Base-by-base conservation (phyloP, 345 rosid species). In the Microthlaspi erraticum region DNA sequence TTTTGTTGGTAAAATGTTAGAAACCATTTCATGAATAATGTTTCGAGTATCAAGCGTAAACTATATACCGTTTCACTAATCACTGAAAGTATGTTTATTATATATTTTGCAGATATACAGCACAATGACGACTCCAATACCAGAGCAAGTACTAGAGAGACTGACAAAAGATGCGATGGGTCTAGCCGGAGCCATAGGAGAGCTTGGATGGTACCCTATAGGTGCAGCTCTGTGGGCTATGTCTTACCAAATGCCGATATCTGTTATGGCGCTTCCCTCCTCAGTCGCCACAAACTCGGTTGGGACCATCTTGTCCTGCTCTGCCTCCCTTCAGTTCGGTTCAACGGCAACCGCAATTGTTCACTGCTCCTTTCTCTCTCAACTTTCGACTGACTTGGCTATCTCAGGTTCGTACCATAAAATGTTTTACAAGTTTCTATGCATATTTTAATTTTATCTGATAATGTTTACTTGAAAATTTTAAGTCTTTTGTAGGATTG, bases 151-250 rank as follows among this genome's bases (percentile, higher is more conserved):
- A n/a, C 29, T 77, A 0, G 80, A 77, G 23, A 77, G 72, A 51
- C 73, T 77, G 5, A 77, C 64, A 1, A 71, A 64, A 64, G 80
- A 77, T 3, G 73, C 87, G 8, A 57, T 88, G 80, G 94, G 88
- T 60, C 61, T 66, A 1, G 78, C 85, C 1, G 92, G 94, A 20
- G 89, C 84, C 8, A 81, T 91, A 0, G 89, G 94, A 38, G 90
- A 85, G 69, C 60, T 79, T 9, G 94, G 92, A 1, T 90, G 94
- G 92, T 85, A 86, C 46, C 76, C 87, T 66, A 73, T 88, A 20
- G 82, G 84, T 8, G 84, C 90, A n/a, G 81, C 81, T 26, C 49
- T 91, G 4, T 91, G 94, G 94, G 76, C 90, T 3, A 82, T 81
- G 55, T 44, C 80, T 66, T 82, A 84, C 74, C 45, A 79, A 64